Evolutionary conservation across 1,139 yeast genomes (phyloP), one percentile per base, ranked within the genome.

Genomic region (Saccharomycopsis hybrid): DNA sequence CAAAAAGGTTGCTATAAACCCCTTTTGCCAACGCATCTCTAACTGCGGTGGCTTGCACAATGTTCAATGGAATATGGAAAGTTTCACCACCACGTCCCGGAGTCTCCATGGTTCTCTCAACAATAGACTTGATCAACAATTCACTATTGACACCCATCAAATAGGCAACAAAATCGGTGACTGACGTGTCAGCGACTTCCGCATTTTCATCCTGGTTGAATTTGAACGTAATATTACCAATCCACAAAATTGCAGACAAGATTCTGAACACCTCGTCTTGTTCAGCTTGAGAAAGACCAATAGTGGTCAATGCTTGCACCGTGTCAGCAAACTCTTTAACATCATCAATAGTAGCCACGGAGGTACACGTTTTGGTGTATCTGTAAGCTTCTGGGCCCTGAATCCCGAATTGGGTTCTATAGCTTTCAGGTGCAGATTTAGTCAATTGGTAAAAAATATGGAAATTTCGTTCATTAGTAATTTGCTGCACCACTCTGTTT

Each of bases 401-500:
- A 52, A 94, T 80, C 47, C 98, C 98, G 65, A 72, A 90, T 44
- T 68, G 71, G 59, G 87, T 89, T 63, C 95, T 82, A 64, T 92
- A 90, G 54, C 76, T 76, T 31, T 89, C 89, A 11, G 90, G 80
- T 13, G 97, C 95, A 56, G 87, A 87, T 64, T 92, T 94, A 18
- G 97, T 85, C 65, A 87, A 84, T 68, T 94, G 99, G 64, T 94
- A 94, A 65, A 94, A 94, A 53, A 94, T 94, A 66, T 94, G 99
- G 71, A 92, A 94, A 64, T 92, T 92, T 65, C 99, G 80, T 71
- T 94, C 99, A 60, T 86, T 82, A 57, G 80, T 74, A 59, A 90
- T 87, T 66, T 94, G 99, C 24, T 92, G 82, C 11, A 94, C 98
- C 35, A 94, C 97, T 65, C 99, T 77, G 65, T 88, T 96, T 65